Conservation (phyloP, 2,329 filamentous ascomycete species). For the Rutstroemia sp. region DNA sequence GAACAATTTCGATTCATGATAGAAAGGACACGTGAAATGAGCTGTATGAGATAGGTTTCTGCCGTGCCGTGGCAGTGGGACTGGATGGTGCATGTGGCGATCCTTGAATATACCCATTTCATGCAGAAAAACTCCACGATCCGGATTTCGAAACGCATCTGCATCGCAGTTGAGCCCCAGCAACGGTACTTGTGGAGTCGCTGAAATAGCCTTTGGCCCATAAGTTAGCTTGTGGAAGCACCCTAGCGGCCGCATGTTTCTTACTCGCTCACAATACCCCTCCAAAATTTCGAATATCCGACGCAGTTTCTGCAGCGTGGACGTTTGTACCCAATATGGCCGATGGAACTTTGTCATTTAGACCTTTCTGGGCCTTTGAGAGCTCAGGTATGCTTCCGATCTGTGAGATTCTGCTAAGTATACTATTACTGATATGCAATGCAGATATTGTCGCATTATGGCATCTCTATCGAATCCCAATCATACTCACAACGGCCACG, state of each 20-base stretch:
- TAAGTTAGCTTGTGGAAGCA: neutral
- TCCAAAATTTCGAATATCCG: conserved; percentile 3
- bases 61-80: no score
- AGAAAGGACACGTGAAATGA: no score
- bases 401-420: neutral
- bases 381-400: conserved; percentile 13
- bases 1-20: no score
- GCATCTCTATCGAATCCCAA: conserved; percentile 39
- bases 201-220: neutral
- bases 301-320: neutral
- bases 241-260: neutral
- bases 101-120: no score
- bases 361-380: conserved; percentile 14
- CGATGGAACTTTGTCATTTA: conserved; percentile 12
- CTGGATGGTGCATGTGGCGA: no score
- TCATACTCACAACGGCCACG: conserved; percentile 34
- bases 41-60: no score
- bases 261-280: conserved; percentile 2
- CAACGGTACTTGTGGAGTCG: neutral
- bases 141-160: no score
- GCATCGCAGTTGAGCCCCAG: no score
- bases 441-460: conserved; percentile 31
- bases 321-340: neutral
- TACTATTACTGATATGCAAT: neutral
- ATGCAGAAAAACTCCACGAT: no score